Percentiles rank a stretch among this genome's conserved stretches.
phyloP scores from a whole-genome alignment of 108 stramenopile species.

The Thalassiosira profunda region DNA sequence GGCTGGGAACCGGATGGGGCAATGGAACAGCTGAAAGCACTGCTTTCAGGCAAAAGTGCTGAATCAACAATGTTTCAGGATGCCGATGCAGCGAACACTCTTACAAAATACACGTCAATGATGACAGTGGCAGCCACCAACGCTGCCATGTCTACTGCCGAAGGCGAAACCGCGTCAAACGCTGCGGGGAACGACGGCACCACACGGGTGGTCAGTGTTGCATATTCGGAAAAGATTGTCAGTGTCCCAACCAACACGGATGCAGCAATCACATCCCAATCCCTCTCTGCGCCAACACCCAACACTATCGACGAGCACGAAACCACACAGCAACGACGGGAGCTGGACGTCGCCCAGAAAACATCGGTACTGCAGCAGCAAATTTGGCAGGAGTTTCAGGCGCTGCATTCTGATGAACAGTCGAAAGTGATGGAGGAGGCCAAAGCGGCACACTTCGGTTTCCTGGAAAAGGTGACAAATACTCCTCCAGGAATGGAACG shows the following conservation, averaged over 20 bases:
- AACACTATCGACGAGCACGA: slow-evolving; percentile 34
- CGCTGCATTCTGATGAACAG: slow-evolving; percentile 41
- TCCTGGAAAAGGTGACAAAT: slow-evolving; percentile 44
- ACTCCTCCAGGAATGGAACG: slow-evolving; percentile 62
- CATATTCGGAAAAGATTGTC: slow-evolving; percentile 67
- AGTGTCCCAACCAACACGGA: not conserved
- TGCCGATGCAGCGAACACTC: slow-evolving; percentile 19
- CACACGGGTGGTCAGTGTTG: slow-evolving; percentile 69
- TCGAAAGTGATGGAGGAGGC: slow-evolving; percentile 61
- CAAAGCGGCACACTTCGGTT: slow-evolving; percentile 48
- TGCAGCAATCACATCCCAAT: not conserved
- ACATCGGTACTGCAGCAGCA: slow-evolving; percentile 14
- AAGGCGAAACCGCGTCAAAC: slow-evolving; percentile 9
- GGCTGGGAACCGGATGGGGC: slow-evolving; percentile 68
- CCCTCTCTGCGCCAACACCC: slow-evolving; percentile 36
- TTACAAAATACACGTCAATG: slow-evolving; percentile 42
- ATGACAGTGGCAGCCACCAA: slow-evolving; percentile 45
- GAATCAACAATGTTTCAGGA: slow-evolving; percentile 21
- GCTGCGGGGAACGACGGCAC: slow-evolving; percentile 58
- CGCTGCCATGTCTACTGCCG: slow-evolving; percentile 15
- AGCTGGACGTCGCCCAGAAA: slow-evolving; percentile 27
- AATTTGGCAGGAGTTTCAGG: slow-evolving; percentile 27
- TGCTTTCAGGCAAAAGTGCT: slow-evolving; percentile 20
- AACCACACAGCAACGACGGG: slow-evolving; percentile 4
- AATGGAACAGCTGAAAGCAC: slow-evolving; percentile 42